A percentile compares a stretch with the other conserved stretches of the same genome.
Conservation (phyloP, 306 rosid species). For the Pterocarpus santalinus region DNA sequence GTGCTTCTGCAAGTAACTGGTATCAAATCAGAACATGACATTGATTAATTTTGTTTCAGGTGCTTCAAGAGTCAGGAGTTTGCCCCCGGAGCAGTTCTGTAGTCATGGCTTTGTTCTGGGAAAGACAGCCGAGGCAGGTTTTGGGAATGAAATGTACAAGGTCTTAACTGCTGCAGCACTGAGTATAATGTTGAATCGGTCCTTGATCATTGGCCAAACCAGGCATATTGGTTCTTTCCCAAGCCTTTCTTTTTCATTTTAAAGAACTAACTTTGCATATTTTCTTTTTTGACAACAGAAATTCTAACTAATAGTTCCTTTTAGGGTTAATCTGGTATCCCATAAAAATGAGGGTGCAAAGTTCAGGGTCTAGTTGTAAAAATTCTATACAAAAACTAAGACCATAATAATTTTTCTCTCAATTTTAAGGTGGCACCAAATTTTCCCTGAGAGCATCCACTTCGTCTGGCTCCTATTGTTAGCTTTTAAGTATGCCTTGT, state of each 20-base stretch:
- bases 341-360: background rate
- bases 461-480: background rate
- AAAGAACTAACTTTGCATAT: slow-evolving; percentile 17
- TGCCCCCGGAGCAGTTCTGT: slow-evolving; percentile 86
- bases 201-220: slow-evolving; percentile 99
- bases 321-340: slow-evolving; percentile 24
- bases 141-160: slow-evolving; percentile 99
- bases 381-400: background rate
- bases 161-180: slow-evolving; percentile 85
- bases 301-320: slow-evolving; percentile 22
- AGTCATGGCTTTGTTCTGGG: slow-evolving; percentile 89
- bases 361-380: slow-evolving; percentile 14
- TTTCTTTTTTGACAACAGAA: slow-evolving; percentile 2
- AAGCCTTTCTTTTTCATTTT: slow-evolving; percentile 77
- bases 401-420: background rate
- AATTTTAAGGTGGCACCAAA: slow-evolving; percentile 11
- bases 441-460: slow-evolving; percentile 10
- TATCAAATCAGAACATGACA: slow-evolving; percentile 42
- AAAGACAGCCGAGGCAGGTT: slow-evolving; percentile 93
- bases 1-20: slow-evolving; percentile 28
- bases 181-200: slow-evolving; percentile 93
- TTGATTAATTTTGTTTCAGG: slow-evolving; percentile 62
- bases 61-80: slow-evolving; percentile 75
- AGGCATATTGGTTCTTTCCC: slow-evolving; percentile 98
- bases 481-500: slow-evolving; percentile 37